Percentiles rank a stretch among this genome's conserved stretches.
phyloP scores from a whole-genome alignment of 2,329 filamentous ascomycete genomes.

The Epichloe sp. region DNA sequence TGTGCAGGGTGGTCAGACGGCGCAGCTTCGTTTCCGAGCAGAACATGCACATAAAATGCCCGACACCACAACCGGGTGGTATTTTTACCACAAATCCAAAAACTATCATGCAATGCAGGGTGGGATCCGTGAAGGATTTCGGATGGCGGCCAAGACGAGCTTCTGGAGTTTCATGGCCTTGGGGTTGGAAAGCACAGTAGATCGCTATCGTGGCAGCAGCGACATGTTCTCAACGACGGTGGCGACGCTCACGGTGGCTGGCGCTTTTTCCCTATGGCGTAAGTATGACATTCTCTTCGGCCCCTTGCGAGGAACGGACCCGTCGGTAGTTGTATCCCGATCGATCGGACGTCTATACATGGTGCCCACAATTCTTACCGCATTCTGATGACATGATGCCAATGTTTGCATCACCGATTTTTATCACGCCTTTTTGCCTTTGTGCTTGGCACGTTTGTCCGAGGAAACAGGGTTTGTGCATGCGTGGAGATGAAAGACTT shows the following conservation, averaged over 20 bases:
- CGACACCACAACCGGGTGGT: constrained; percentile 74
- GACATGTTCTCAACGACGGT: constrained; percentile 73
- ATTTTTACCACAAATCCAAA: constrained; percentile 96
- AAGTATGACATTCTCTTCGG: constrained; percentile 23
- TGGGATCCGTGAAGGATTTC: constrained; percentile 64
- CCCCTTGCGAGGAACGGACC: background rate
- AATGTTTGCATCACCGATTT: background rate
- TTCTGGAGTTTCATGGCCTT: constrained; percentile 68
- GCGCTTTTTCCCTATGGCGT: constrained; percentile 80
- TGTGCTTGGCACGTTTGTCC: background rate
- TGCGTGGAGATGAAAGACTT: background rate
- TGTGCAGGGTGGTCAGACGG: constrained; percentile 57
- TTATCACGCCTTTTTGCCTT: background rate
- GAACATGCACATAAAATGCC: constrained; percentile 94
- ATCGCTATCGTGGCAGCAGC: constrained; percentile 47
- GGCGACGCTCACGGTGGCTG: constrained; percentile 73
- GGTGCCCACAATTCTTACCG: background rate
- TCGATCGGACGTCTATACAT: background rate
- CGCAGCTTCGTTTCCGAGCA: constrained; percentile 76
- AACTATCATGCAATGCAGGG: constrained; percentile 78
- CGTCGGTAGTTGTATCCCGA: background rate
- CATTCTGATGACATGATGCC: background rate
- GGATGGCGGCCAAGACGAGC: constrained; percentile 57
- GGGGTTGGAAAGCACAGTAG: constrained; percentile 67
- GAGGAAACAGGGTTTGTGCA: background rate